phyloP scores from a whole-genome alignment of 192 early-diverging fungal genomes.

The Coemansia sp. region DNA sequence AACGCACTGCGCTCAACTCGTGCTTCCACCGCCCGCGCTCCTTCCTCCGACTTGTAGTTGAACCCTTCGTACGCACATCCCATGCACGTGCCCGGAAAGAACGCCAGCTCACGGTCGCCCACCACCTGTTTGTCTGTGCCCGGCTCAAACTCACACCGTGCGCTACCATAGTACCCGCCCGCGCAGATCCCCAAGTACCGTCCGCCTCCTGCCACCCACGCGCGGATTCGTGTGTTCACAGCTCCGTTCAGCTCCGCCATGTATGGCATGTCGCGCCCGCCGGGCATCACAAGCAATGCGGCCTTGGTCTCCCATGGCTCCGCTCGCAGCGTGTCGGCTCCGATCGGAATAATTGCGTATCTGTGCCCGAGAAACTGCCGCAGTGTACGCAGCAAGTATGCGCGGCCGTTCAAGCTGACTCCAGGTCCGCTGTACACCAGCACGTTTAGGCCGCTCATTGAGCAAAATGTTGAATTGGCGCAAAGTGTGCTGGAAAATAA shows the following conservation, averaged over 20 bases:
- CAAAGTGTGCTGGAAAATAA: background rate
- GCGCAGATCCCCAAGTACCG: conserved; percentile 91
- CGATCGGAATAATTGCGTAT: conserved; percentile 89
- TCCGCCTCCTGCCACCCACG: conserved; percentile 75
- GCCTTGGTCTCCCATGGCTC: conserved; percentile 92
- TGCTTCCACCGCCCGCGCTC: conserved; percentile 64
- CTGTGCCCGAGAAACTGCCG: conserved; percentile 70
- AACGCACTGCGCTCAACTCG: conserved; percentile 38
- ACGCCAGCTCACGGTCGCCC: conserved; percentile 70
- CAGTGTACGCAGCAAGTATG: conserved; percentile 59
- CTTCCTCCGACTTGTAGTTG: conserved; percentile 77
- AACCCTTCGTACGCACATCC: conserved; percentile 83
- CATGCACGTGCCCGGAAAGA: conserved; percentile 66
- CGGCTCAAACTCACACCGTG: conserved; percentile 74
- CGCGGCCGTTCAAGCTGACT: conserved; percentile 33
- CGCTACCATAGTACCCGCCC: conserved; percentile 80
- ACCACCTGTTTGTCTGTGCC: conserved; percentile 63
- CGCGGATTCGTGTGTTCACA: conserved; percentile 61
- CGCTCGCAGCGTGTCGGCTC: conserved; percentile 62
- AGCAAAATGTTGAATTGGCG: background rate
- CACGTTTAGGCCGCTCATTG: conserved; percentile 43
- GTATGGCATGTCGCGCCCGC: conserved; percentile 85
- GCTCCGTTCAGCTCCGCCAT: conserved; percentile 66
- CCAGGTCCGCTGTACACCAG: conserved; percentile 55
- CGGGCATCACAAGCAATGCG: conserved; percentile 83